Base-by-base conservation (phyloP, 768 basidiomycete genomes). In the Rhizopogon vesiculosus region DNA sequence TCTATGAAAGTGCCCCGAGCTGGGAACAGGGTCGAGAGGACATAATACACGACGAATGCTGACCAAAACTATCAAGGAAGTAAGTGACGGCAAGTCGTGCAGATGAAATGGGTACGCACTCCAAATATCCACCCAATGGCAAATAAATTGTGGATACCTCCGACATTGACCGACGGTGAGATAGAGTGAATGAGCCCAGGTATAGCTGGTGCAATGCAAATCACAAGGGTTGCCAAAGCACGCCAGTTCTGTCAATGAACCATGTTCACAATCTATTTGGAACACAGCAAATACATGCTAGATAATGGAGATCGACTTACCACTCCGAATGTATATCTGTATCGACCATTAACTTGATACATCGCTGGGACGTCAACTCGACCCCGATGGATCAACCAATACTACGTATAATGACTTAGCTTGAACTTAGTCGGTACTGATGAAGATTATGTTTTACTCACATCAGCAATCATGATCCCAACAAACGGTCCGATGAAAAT, bases 401-500 rank as follows among this genome's bases (percentile, higher is more conserved):
- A 93, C 81, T 89, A 63, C 12, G 35, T 38, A 39, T 41, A 39
- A 12, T 56, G 18, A 10, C 31, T 42, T n/a, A 51, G 16, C 44
- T 45, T 58, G 41, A 46, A 56, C 43, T 15, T 29, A 38, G 42
- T 38, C 25, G 41, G 18, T 52, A 13, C 13, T 33, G 33, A 35
- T 40, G 25, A 46, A 10, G 9, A 18, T 15, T 19, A 19, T 12
- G 6, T 35, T 31, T 25, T 13, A 72, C 85, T 59, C 62, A 87
- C 76, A 51, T 80, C 78, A 22, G 76, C 73, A 55, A 81, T 77
- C 76, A 86, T 80, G 53, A 94, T 84, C 22, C 87, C 89, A 33
- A 87, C 84, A 60, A 96, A 87, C 1, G 93, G 93, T 0, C 90
- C 90, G 19, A 95, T 75, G 66, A 96, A 91, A 19, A 93, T 85